A percentile compares a stretch with the other conserved stretches of the same genome.
These are phyloP conservation scores for Carex scoparia DNA, from an alignment of 176 grass and related monocot genomes.

Conservation along the genomic window DNA sequence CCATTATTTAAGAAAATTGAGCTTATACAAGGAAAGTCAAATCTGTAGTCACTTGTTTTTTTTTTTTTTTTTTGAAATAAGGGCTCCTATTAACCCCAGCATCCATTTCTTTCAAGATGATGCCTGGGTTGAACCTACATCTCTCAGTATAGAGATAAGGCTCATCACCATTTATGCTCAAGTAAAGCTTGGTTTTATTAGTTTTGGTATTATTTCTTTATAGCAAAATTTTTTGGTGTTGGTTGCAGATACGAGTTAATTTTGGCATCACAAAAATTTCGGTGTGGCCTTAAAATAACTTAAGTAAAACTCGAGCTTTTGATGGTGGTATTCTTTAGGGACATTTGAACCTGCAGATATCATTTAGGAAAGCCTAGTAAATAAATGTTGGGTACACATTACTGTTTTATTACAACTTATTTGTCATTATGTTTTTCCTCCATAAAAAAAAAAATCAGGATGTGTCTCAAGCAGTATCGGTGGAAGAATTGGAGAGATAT, in stretches of 20 bases:
- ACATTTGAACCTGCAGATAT: not conserved
- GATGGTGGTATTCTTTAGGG: not conserved
- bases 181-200: not conserved
- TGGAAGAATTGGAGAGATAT: slow-evolving; percentile 75
- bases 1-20: not conserved
- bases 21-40: not conserved
- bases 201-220: not conserved
- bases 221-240: not conserved
- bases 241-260: not conserved
- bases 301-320: not conserved
- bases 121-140: not conserved
- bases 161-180: not conserved
- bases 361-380: slow-evolving; percentile 2
- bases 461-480: slow-evolving; percentile 59
- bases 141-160: not conserved
- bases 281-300: not conserved
- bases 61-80: not conserved
- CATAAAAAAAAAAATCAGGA: slow-evolving; percentile 45
- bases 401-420: not conserved
- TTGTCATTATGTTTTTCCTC: not conserved
- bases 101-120: not conserved
- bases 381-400: not conserved
- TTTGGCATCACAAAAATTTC: not conserved
- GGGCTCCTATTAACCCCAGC: not conserved
- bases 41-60: not conserved